A percentile compares a stretch with the other conserved stretches of the same genome.
phyloP scores from a whole-genome alignment of 345 rosid species.

The Hibiscus tridactylites region DNA sequence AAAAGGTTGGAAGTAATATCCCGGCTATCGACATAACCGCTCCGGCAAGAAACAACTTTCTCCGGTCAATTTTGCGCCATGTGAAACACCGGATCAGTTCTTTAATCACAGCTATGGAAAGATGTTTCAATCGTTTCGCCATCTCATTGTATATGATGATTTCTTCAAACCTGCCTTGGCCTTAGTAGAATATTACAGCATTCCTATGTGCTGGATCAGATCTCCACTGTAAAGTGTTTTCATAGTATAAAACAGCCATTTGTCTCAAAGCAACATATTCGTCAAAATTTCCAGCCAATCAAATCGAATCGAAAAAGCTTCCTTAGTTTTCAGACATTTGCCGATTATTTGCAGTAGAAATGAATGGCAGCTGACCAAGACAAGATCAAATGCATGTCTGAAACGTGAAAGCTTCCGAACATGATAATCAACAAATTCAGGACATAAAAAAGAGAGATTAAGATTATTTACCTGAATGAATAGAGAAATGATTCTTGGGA shows the following conservation, averaged over 20 bases:
- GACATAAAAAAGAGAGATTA: background rate
- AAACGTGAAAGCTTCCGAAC: background rate
- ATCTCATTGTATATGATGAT: constrained; percentile 5
- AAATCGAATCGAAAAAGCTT: too few species aligned
- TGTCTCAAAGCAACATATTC: too few species aligned
- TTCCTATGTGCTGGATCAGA: background rate
- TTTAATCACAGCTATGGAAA: constrained; percentile 22
- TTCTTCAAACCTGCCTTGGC: background rate
- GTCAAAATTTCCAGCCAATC: too few species aligned
- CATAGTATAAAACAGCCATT: too few species aligned
- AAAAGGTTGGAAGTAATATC: constrained; percentile 38
- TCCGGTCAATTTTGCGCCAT: constrained; percentile 45
- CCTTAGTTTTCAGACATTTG: background rate
- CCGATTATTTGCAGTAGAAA: background rate
- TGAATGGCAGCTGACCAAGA: background rate
- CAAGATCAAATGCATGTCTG: background rate
- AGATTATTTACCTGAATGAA: constrained; percentile 3
- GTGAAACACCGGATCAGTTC: constrained; percentile 24
- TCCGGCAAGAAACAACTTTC: constrained; percentile 44
- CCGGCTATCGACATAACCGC: constrained; percentile 38
- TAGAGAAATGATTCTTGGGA: background rate
- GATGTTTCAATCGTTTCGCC: constrained; percentile 18
- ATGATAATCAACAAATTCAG: too few species aligned
- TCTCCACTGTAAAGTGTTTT: background rate
- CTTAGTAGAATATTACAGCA: background rate